These are phyloP conservation scores for Kwoniella sp. DNA, from an alignment of 768 basidiomycete species.

Conservation along the genomic window DNA sequence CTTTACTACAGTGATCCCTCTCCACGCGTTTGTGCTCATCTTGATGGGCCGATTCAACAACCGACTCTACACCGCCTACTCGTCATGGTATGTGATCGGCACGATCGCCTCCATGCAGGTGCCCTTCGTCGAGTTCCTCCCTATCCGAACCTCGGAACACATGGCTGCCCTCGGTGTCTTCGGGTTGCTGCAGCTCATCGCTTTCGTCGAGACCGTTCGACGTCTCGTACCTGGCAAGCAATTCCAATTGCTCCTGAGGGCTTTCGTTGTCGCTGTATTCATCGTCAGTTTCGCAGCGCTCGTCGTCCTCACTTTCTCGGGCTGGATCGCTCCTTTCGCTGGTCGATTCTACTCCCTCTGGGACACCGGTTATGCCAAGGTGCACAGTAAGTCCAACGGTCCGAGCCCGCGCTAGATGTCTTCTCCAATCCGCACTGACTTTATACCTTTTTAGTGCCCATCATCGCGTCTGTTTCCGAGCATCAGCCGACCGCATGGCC, in stretches of 20 bases:
- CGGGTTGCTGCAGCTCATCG: slow-evolving; percentile 91
- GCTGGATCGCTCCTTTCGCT: slow-evolving; percentile 99
- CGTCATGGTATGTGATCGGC: slow-evolving; percentile 96
- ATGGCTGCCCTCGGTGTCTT: slow-evolving; percentile 99
- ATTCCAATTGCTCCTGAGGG: slow-evolving; percentile 78
- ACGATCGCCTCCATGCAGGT: slow-evolving; percentile 99
- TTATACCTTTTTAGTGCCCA: slow-evolving; percentile 64
- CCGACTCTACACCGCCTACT: slow-evolving; percentile 91
- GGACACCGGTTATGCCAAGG: slow-evolving; percentile 99
- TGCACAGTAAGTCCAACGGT: slow-evolving; percentile 62
- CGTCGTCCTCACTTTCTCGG: slow-evolving; percentile 81
- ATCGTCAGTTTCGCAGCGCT: slow-evolving; percentile 73
- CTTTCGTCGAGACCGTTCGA: slow-evolving; percentile 85
- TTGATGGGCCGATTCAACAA: slow-evolving; percentile 94
- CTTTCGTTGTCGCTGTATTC: slow-evolving; percentile 70
- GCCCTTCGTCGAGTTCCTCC: slow-evolving; percentile 98
- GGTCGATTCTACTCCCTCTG: slow-evolving; percentile 98
- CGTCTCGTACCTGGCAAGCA: slow-evolving; percentile 88
- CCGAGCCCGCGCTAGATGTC: not conserved
- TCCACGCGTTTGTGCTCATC: slow-evolving; percentile 90
- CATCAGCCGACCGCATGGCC: slow-evolving; percentile 99
- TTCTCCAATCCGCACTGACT: not conserved
- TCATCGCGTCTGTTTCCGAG: slow-evolving; percentile 98
- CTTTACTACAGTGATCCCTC: slow-evolving; percentile 73
- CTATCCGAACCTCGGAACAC: slow-evolving; percentile 95